phyloP scores from a whole-genome alignment of 2,329 filamentous ascomycete species.

The Colletotrichum cordylinicola region DNA sequence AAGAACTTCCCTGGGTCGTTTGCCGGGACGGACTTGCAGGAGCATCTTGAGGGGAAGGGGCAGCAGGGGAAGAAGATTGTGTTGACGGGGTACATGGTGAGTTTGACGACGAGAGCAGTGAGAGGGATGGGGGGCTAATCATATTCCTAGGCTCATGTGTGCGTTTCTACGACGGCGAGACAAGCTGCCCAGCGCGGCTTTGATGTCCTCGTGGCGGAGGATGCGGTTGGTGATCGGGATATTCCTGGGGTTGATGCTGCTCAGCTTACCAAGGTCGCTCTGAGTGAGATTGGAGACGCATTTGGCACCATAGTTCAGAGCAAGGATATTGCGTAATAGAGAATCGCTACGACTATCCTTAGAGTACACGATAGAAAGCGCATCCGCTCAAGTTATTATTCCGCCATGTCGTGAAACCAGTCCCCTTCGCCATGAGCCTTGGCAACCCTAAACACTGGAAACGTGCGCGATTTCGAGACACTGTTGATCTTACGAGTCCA shows the following conservation, averaged over 20 bases:
- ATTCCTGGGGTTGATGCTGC: constrained; percentile 66
- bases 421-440: background rate
- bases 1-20: constrained; percentile 68
- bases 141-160: constrained; percentile 62
- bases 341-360: background rate
- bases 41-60: constrained; percentile 52
- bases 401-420: background rate
- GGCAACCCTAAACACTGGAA: background rate
- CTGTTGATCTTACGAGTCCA: background rate
- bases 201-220: constrained; percentile 66
- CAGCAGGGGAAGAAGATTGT: constrained; percentile 66
- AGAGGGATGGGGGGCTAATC: background rate
- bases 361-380: background rate
- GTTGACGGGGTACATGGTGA: constrained; percentile 63
- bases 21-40: constrained; percentile 63
- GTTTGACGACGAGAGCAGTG: background rate
- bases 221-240: constrained; percentile 70
- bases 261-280: constrained; percentile 53
- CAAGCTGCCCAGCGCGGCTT: constrained; percentile 66
- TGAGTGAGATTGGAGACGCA: constrained; percentile 67
- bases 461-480: background rate
- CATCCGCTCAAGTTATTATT: background rate
- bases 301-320: constrained; percentile 65
- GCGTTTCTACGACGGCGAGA: constrained; percentile 68
- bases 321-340: constrained; percentile 26